Evolutionary conservation across 345 rosid species (phyloP), one percentile per base, ranked within the genome.

Genomic region (Limnanthes douglasii): DNA sequence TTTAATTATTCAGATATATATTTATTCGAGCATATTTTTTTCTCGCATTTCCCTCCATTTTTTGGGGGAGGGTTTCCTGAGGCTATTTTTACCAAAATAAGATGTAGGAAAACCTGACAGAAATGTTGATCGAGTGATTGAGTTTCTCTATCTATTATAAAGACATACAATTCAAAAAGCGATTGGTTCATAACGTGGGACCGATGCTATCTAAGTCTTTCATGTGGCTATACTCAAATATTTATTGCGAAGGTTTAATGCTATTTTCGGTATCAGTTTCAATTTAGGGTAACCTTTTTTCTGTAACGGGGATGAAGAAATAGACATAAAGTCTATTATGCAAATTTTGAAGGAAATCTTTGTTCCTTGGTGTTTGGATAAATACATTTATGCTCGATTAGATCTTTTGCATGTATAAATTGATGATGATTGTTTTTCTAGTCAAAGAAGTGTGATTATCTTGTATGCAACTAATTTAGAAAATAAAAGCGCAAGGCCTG

Each of bases 341-440:
- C 50, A 62, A 61, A 66, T 53, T 12, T 83, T 73, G 45, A 60
- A 62, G 54, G 76, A 76, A 57, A 68, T 54, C 32, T 88, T 88
- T 53, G 47, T 88, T 34, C 98, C 95, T 17, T 88, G 94, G 98
- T 79, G 82, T 60, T 55, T 79, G 49, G 54, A 53, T 53, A 72
- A 57, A 54, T 46, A 44, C 57, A 56, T 55, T 26, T 54, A 62
- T 53, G 65, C 59, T 63, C 74, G 69, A 56, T 56, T 79, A 44
- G 94, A 79, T 59, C 68, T 88, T 7, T 51, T 88, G 56, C 64
- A 83, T 66, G 64, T 76, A 43, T 61, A 79, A 49, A 68, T 83
- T 30, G 68, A 84, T 46, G 86, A 84, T 57, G 92, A 79, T 58
- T 69, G 50, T 55, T 76, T 79, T 51, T 48, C 59, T 38, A 73